These are phyloP conservation scores for Xylaria sp. DNA, from an alignment of 2,329 filamentous ascomycete genomes.

Conservation along the genomic window DNA sequence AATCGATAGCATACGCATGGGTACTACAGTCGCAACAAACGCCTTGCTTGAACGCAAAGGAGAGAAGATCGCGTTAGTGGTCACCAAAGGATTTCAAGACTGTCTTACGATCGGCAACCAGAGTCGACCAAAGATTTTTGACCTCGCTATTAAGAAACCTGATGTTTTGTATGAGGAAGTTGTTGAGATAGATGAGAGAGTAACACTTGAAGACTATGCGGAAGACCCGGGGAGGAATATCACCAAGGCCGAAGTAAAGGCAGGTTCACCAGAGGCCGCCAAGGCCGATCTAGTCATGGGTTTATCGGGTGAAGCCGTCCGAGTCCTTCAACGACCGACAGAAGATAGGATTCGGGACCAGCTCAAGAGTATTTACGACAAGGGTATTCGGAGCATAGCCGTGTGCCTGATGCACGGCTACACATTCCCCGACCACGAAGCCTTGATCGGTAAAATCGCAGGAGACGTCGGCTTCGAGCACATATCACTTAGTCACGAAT, in stretches of 20 bases:
- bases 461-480: slow-evolving; percentile 84
- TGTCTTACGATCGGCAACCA: slow-evolving; percentile 92
- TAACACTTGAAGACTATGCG: slow-evolving; percentile 91
- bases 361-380: slow-evolving; percentile 73
- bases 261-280: slow-evolving; percentile 58
- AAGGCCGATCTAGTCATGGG: slow-evolving; percentile 72
- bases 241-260: slow-evolving; percentile 64
- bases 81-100: slow-evolving; percentile 88
- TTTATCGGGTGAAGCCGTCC: slow-evolving; percentile 77
- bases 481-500: slow-evolving; percentile 80
- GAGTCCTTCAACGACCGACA: slow-evolving; percentile 72
- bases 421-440: slow-evolving; percentile 88
- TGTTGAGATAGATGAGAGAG: slow-evolving; percentile 89
- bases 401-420: slow-evolving; percentile 94
- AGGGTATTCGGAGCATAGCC: slow-evolving; percentile 82
- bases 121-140: slow-evolving; percentile 88
- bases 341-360: slow-evolving; percentile 66
- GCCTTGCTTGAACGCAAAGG: slow-evolving; percentile 90
- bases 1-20: slow-evolving; percentile 95
- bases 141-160: slow-evolving; percentile 85
- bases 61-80: slow-evolving; percentile 85
- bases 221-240: slow-evolving; percentile 78
- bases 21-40: slow-evolving; percentile 94
- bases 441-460: slow-evolving; percentile 78
- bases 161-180: slow-evolving; percentile 87